Evolutionary conservation across 78 protist genomes (phyloP), one percentile per base, ranked within the genome.

Genomic region (Chrysochromulina tobinii): DNA sequence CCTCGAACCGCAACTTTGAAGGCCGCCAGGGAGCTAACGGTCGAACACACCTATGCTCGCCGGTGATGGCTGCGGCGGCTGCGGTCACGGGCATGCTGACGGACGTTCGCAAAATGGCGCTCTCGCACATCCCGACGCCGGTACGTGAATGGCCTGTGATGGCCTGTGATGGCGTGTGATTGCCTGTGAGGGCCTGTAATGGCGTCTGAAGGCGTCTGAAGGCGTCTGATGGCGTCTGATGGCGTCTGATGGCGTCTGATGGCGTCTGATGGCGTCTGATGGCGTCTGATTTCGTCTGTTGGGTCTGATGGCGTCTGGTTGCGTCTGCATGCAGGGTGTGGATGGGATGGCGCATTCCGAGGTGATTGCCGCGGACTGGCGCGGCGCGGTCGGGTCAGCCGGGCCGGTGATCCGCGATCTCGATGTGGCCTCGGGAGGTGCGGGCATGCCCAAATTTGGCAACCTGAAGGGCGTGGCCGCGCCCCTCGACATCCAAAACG

Each of bases 1-100:
- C 96, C 11, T 85, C 93, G 53, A 94, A 94, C 96, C 75, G 96
- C 66, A 94, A 94, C 94, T 94, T 94, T 88, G 92, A 87, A 77
- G 96, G 96, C n/a, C 92, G 94, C 20, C 94, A 91, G 68, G 95
- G 94, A 1, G 61, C 61, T 0, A 58, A 73, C 61, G 94, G 94
- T 15, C 90, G 94, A 8, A 93, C 94, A 17, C 94, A 93, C 84
- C 87, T 93, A 58, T 81, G 68, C 50, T 89, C 93, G 6, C 94
- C 94, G 5, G 81, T 21, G 61, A 93, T 93, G 94, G 94, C 94
- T 1, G 87, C 87, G 12, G 92, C 92, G 5, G 87, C 87, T 14
- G 91, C 94, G 61, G 69, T 87, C 38, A 72, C 83, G 57, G 95
- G 95, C 20, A 15, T 23, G 38, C 89, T 93, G 53, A 11, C 93